Percentiles rank a stretch among this genome's conserved stretches.
These are phyloP conservation scores for Cercophora newfieldiana DNA, from an alignment of 495 filamentous ascomycete species.

Conservation along the genomic window DNA sequence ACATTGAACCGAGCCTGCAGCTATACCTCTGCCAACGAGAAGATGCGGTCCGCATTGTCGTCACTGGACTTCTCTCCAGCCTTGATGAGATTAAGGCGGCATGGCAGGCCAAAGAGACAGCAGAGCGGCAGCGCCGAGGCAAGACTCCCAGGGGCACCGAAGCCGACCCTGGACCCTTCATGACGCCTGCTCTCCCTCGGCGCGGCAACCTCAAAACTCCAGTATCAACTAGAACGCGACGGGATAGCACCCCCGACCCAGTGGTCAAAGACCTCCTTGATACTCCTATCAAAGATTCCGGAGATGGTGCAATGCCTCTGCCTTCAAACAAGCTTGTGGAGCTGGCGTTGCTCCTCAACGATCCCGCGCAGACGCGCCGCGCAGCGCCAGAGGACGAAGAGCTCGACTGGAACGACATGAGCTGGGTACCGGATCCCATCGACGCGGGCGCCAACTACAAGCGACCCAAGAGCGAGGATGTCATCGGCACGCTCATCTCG, in stretches of 20 bases:
- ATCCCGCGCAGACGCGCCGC: constrained; percentile 54
- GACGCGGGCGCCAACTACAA: constrained; percentile 92
- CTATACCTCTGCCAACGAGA: constrained; percentile 90
- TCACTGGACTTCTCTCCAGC: constrained; percentile 78
- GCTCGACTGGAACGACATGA: constrained; percentile 84
- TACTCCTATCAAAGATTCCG: neutral
- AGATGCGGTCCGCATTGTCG: constrained; percentile 85
- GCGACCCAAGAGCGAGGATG: constrained; percentile 82
- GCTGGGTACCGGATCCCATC: constrained; percentile 87
- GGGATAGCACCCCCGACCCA: constrained; percentile 11
- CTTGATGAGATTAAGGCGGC: constrained; percentile 44
- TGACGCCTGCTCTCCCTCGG: constrained; percentile 18
- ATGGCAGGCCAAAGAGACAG: constrained; percentile 39
- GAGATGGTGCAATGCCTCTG: too few relatives aligned
- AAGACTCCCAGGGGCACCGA: neutral
- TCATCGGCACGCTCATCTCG: constrained; percentile 86
- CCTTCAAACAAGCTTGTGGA: constrained; percentile 58
- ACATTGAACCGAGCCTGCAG: constrained; percentile 79
- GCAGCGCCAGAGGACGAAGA: constrained; percentile 59
- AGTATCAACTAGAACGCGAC: neutral
- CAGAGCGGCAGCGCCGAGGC: constrained; percentile 18
- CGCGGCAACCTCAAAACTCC: constrained; percentile 11
- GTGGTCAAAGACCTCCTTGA: neutral
- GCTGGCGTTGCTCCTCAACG: constrained; percentile 70
- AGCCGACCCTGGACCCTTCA: constrained; percentile 7